phyloP scores from a whole-genome alignment of 495 filamentous ascomycete genomes.

The Elasticomyces elasticus region DNA sequence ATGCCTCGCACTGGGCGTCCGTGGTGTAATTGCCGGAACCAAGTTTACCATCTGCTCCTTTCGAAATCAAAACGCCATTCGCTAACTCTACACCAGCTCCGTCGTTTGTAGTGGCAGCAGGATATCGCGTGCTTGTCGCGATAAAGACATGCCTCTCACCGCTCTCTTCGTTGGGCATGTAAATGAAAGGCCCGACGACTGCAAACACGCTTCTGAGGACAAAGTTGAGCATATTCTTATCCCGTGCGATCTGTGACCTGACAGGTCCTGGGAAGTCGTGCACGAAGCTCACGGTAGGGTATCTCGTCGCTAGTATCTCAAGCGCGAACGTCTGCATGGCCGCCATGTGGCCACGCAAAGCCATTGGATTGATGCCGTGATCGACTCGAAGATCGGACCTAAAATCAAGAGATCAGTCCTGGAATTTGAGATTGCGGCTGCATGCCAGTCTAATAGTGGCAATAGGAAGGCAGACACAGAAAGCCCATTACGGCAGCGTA shows the following conservation, averaged over 20 bases:
- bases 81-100: background rate
- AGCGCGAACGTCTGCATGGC: constrained; percentile 22
- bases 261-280: constrained; percentile 23
- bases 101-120: background rate
- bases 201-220: background rate
- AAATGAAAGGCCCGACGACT: background rate
- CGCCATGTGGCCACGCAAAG: constrained; percentile 4
- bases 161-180: background rate
- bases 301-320: constrained; percentile 16
- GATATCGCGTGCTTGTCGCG: background rate
- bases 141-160: constrained; percentile 2
- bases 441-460: too few species aligned
- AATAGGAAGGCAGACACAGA: too few species aligned
- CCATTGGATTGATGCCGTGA: constrained; percentile 5
- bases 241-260: constrained; percentile 1
- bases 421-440: too few species aligned
- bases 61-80: constrained; percentile 25
- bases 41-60: constrained; percentile 36
- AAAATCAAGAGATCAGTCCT: too few species aligned
- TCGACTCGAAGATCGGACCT: constrained; percentile 2
- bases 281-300: constrained; percentile 19
- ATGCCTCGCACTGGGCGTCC: constrained; percentile 36
- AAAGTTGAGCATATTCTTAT: constrained; percentile 2
- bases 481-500: too few species aligned
- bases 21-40: constrained; percentile 47